These are phyloP conservation scores for Magnolia officinalis DNA, from an alignment of 164 flowering plant species.

Conservation along the genomic window DNA sequence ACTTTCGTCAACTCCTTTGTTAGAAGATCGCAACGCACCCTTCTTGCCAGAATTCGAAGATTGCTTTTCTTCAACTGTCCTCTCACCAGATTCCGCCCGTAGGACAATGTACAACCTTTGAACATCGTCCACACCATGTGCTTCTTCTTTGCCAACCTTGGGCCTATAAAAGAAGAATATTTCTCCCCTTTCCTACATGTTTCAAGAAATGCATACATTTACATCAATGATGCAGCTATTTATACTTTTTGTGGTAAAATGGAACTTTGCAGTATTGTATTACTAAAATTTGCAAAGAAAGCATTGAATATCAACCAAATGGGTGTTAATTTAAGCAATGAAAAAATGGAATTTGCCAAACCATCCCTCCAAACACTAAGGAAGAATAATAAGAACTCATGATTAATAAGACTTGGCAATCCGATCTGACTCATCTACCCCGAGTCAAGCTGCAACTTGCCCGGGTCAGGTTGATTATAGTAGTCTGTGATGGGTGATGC, in stretches of 20 bases:
- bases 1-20: conserved; percentile 23
- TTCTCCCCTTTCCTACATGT: conserved; percentile 66
- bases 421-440: too few relatives aligned
- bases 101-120: conserved; percentile 65
- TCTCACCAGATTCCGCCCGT: conserved; percentile 61
- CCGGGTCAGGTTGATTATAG: too few relatives aligned
- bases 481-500: too few relatives aligned
- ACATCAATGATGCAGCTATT: not conserved
- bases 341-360: not conserved
- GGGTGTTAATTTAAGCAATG: not conserved
- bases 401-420: too few relatives aligned
- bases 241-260: not conserved
- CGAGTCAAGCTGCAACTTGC: too few relatives aligned
- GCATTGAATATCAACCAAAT: not conserved
- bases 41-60: conserved; percentile 54
- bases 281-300: too few relatives aligned
- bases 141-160: conserved; percentile 67
- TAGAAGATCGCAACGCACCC: conserved; percentile 20
- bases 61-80: conserved; percentile 45
- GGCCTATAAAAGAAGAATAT: conserved; percentile 85
- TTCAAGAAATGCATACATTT: not conserved
- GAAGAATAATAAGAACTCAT: too few relatives aligned
- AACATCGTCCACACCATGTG: conserved; percentile 53
- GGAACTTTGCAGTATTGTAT: not conserved
- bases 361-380: not conserved